Evolutionary conservation across 805 yeast genomes (phyloP), one percentile per base, ranked within the genome.

Genomic region (Wickerhamiella siamensis): DNA sequence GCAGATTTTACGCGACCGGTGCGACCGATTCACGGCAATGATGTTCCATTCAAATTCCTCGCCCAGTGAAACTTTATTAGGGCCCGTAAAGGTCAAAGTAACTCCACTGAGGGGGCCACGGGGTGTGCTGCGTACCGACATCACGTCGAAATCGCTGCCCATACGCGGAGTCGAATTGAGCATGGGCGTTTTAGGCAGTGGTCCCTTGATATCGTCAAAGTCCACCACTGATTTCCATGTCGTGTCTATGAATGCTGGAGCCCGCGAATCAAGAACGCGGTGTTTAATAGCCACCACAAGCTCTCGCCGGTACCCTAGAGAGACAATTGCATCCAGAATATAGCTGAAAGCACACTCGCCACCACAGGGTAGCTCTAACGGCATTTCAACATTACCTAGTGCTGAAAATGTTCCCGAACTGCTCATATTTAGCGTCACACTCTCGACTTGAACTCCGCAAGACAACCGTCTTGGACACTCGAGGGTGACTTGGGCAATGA

Each of bases 1-100:
- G 3, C 81, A 65, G 36, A 80, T 55, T 41, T 72, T 70, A 46
- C 79, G 59, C 15, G 65, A 54, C 19, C 66, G 66, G n/a, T 59
- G 49, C 1, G 81, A 70, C 45, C 67, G 68, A 61, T 82, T 82
- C 40, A 79, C 69, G 1, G 79, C 75, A 50, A 75, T 80, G 12
- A 82, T 65, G 38, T 68, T 68, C 81, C 87, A 77, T 41, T 65
- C 69, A 54, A 72, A 73, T 2, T 66, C 63, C 33, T 72, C 69
- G 2, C 91, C 88, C 8, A 78, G 58, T 48, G 66, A 63, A 4
- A 79, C 75, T 33, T 68, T 65, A 4, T 79, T 70, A 9, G 73
- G 71, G 0, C 93, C 91, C 4, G 70, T 63, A 43, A 81, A 73
- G 3, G 79, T 70, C 12, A 80, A 62, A 14, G 65, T 63, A 14